These are phyloP conservation scores for Chaetomiaceae sp. DNA, from an alignment of 2,329 filamentous ascomycete genomes.

Conservation along the genomic window DNA sequence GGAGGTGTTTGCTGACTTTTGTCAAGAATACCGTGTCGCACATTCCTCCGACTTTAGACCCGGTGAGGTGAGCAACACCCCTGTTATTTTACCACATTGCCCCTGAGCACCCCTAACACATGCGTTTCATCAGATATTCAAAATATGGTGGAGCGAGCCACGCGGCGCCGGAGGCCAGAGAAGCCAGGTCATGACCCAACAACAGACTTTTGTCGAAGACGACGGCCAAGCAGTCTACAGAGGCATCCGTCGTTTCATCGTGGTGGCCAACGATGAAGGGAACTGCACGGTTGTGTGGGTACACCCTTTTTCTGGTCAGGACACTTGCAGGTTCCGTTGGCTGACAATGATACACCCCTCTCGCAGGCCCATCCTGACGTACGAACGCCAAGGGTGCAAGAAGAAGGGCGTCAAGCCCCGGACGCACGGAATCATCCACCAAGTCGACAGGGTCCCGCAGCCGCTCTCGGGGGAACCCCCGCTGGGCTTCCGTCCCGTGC, in stretches of 20 bases:
- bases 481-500: constrained; percentile 45
- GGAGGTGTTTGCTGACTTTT: no score
- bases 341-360: not conserved
- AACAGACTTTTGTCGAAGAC: constrained; percentile 24
- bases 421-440: constrained; percentile 51
- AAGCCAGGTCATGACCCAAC: constrained; percentile 29
- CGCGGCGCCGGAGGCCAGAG: constrained; percentile 31
- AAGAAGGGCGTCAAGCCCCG: constrained; percentile 13
- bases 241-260: constrained; percentile 51
- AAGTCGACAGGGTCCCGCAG: constrained; percentile 31
- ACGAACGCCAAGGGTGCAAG: not conserved
- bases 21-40: no score
- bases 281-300: constrained; percentile 54
- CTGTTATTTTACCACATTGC: not conserved
- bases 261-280: constrained; percentile 47
- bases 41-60: no score
- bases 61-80: constrained; percentile 34
- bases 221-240: constrained; percentile 38
- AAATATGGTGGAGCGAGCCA: constrained; percentile 52
- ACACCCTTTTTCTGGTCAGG: not conserved
- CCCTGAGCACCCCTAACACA: not conserved
- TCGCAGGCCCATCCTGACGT: not conserved
- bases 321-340: not conserved
- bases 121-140: constrained; percentile 42
- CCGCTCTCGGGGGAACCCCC: constrained; percentile 39